Conservation (phyloP, 768 basidiomycete species). For the Leccinum aurantiacum region DNA sequence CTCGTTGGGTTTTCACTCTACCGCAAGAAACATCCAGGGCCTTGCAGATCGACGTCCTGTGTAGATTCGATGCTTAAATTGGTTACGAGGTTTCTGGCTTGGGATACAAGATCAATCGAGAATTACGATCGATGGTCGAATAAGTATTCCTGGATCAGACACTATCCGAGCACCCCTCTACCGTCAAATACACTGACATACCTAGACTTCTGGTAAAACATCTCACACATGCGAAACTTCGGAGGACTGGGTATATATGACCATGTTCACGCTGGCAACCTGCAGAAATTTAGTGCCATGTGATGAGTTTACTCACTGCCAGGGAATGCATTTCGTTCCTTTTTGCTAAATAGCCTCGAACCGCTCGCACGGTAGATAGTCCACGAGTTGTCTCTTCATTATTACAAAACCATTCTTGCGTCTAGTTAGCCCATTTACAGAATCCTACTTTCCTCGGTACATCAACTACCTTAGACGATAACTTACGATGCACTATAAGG, state of each 20-base stretch:
- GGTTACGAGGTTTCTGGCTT: constrained; percentile 4
- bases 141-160: constrained; percentile 10
- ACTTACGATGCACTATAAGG: constrained; percentile 38
- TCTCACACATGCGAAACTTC: constrained; percentile 35
- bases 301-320: background rate
- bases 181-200: constrained; percentile 49
- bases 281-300: background rate
- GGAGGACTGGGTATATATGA: constrained; percentile 29
- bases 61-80: constrained; percentile 1
- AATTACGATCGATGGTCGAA: background rate
- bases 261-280: constrained; percentile 4
- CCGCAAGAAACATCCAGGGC: background rate
- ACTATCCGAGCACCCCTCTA: constrained; percentile 38
- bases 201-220: constrained; percentile 39
- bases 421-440: background rate
- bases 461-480: background rate
- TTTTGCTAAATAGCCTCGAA: background rate
- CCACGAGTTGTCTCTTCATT: background rate
- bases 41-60: background rate
- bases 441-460: background rate
- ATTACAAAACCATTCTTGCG: background rate
- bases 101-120: constrained; percentile 2
- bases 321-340: background rate
- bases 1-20: background rate
- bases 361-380: background rate